Evolutionary conservation across 164 flowering plant species (phyloP), one percentile per base, ranked within the genome.

Genomic region (Chimonanthus praecox): DNA sequence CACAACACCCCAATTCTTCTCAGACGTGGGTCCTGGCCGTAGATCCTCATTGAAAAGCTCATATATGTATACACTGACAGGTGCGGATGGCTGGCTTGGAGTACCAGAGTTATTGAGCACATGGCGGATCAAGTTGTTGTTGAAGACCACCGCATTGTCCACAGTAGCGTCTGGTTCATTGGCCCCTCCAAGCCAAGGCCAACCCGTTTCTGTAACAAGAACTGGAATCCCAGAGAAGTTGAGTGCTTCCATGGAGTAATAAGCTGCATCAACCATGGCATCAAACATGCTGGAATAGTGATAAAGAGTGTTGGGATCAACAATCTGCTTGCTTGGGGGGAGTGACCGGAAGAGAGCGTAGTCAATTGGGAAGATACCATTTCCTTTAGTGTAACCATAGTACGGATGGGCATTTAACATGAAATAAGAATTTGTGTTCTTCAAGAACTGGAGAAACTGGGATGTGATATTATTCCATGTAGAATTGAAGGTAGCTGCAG

Each of bases 1-100:
- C 81, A 87, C 92, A 69, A 96, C 75, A 3, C 99, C 99, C 97
- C 97, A 95, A 82, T 95, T 95, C 75, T 98, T 90, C 83, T 96
- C 99, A n/a, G 99, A 96, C 58, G 81, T 94, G 78, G 87, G 33
- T 7, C 99, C 99, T 0, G 97, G 91, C 81, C 94, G 94, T 75
- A 97, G 84, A 74, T 96, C 92, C 84, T 96, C 99, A 73, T 96
- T 96, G 80, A 96, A 96, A 80, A 96, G 82, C 0, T 98, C 88
- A 78, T 92, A 96, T 4, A 96, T 81, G 62, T 92, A 96, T 4
- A 88, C 85, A 77, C 90, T 97, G 2, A 92, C 78, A 78, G 85
- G 90, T 75, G 83, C 85, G 43, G 90, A 95, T 44, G 94, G 94
- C 84, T 84, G 90, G 49, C 88, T 88, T n/a, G 98, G 98, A 49